Evolutionary conservation across 352 stramenopile species (phyloP).

Genomic region (Thraustotheca clavata): DNA sequence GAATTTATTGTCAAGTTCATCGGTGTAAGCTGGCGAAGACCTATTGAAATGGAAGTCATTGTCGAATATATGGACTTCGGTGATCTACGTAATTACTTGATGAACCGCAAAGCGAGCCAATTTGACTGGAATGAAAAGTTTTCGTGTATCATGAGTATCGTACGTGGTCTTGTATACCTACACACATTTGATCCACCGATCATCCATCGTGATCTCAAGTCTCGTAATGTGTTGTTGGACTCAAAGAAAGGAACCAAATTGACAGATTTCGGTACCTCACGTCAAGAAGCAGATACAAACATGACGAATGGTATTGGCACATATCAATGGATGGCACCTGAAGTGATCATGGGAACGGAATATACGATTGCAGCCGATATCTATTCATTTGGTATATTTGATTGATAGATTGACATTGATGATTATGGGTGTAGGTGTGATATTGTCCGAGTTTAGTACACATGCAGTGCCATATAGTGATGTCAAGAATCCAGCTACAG

Average conservation of each 20-base stretch:
- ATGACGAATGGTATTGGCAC: conserved; percentile 34
- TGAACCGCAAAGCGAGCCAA: no score
- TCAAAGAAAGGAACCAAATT: conserved; percentile 29
- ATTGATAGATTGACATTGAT: not conserved
- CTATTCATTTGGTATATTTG: conserved; percentile 11
- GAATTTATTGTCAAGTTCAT: conserved; percentile 15
- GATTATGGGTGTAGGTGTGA: not conserved
- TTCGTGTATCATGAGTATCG: conserved; percentile 18
- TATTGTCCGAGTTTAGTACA: conserved; percentile 50
- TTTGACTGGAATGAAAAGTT: not conserved
- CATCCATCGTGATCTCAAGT: conserved; percentile 44
- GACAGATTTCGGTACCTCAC: conserved; percentile 32
- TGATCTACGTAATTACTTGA: conserved; percentile 1
- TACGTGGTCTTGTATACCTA: conserved; percentile 33
- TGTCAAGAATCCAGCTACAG: not conserved
- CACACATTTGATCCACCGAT: conserved; percentile 25
- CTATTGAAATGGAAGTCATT: conserved; percentile 4
- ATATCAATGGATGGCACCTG: conserved; percentile 31
- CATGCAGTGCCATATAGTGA: conserved; percentile 72
- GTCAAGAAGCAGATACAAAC: conserved; percentile 13
- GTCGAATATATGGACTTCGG: conserved; percentile 19
- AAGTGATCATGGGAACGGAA: conserved; percentile 26
- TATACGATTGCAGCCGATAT: conserved; percentile 30
- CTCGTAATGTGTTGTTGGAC: conserved; percentile 35
- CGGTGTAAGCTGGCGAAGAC: conserved; percentile 3